These are phyloP conservation scores for Magnaporthiopsis incrustans DNA, from an alignment of 2,329 filamentous ascomycete genomes.

Conservation along the genomic window DNA sequence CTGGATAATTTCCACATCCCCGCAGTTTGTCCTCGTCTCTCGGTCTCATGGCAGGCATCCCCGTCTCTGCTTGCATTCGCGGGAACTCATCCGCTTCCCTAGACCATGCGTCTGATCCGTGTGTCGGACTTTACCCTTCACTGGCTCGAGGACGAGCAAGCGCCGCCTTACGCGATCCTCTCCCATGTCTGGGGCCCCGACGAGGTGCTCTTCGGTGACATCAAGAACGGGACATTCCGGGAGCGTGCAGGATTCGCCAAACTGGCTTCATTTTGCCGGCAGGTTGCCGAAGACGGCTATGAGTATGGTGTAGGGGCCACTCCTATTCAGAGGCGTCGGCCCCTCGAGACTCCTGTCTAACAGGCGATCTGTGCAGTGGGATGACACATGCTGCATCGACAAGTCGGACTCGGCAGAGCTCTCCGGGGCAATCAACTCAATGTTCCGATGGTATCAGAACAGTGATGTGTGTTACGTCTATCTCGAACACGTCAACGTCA, in stretches of 20 bases:
- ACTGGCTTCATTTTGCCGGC: background rate
- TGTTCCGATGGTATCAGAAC: slow-evolving; percentile 9
- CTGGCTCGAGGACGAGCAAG: slow-evolving; percentile 8
- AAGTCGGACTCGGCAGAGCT: slow-evolving; percentile 9
- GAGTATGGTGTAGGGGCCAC: background rate
- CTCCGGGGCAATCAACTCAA: slow-evolving; percentile 9
- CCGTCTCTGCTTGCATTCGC: too few species aligned
- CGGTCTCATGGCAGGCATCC: too few species aligned
- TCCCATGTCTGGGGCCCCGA: slow-evolving; percentile 23
- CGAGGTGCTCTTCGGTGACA: slow-evolving; percentile 16
- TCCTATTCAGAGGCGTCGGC: background rate
- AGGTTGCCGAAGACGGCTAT: background rate
- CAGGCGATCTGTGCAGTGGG: slow-evolving; percentile 1
- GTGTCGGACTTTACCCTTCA: slow-evolving; percentile 8
- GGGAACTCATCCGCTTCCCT: background rate
- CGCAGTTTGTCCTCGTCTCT: background rate
- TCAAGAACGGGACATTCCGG: background rate
- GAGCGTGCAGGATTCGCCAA: background rate
- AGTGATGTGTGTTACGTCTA: slow-evolving; percentile 8
- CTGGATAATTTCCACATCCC: too few species aligned
- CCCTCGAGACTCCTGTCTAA: background rate
- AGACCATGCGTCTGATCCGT: slow-evolving; percentile 14
- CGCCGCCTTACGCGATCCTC: slow-evolving; percentile 23
- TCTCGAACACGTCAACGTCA: slow-evolving; percentile 6
- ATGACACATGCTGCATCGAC: slow-evolving; percentile 12